A percentile compares a stretch with the other conserved stretches of the same genome.
Conservation (phyloP, 352 stramenopile species). For the Discostella stelligera region DNA sequence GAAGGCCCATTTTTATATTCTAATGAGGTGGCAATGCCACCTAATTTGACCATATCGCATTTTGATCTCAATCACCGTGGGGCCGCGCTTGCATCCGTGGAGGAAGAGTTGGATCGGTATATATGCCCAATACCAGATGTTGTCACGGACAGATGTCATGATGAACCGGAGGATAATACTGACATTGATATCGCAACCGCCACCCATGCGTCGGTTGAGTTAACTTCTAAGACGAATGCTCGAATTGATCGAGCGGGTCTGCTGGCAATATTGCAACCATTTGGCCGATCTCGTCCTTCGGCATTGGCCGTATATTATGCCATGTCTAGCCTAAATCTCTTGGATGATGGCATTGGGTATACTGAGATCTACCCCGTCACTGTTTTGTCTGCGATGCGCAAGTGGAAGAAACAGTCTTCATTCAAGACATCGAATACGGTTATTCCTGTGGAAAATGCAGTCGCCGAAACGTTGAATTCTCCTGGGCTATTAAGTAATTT, state of each 20-base stretch:
- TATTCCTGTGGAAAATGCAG: slow-evolving; percentile 8
- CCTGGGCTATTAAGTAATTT: slow-evolving; percentile 1
- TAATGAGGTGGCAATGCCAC: slow-evolving; percentile 12
- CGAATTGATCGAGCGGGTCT: slow-evolving; percentile 38
- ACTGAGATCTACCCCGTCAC: slow-evolving; percentile 15
- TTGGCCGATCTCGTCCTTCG: slow-evolving; percentile 30
- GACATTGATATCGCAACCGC: not conserved
- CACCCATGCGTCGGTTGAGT: not conserved
- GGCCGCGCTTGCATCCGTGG: not conserved
- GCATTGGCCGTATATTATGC: slow-evolving; percentile 33
- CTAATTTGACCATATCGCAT: slow-evolving; percentile 6
- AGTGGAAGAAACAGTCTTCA: slow-evolving; percentile 35
- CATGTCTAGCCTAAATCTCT: slow-evolving; percentile 23
- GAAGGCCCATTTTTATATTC: slow-evolving; percentile 11
- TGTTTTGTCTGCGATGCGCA: slow-evolving; percentile 40
- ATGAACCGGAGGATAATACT: not conserved
- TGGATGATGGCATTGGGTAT: slow-evolving; percentile 6
- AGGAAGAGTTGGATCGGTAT: slow-evolving; percentile 42
- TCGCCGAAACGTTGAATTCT: not conserved
- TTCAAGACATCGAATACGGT: slow-evolving; percentile 9
- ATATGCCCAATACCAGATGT: slow-evolving; percentile 1
- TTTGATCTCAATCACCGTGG: slow-evolving; percentile 26
- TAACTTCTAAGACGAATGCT: slow-evolving; percentile 17
- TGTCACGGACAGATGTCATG: slow-evolving; percentile 3
- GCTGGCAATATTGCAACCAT: slow-evolving; percentile 33